Percentiles rank a stretch among this genome's conserved stretches.
Conservation (phyloP, 768 basidiomycete genomes). For the Dictyophora rubrovolvata region DNA sequence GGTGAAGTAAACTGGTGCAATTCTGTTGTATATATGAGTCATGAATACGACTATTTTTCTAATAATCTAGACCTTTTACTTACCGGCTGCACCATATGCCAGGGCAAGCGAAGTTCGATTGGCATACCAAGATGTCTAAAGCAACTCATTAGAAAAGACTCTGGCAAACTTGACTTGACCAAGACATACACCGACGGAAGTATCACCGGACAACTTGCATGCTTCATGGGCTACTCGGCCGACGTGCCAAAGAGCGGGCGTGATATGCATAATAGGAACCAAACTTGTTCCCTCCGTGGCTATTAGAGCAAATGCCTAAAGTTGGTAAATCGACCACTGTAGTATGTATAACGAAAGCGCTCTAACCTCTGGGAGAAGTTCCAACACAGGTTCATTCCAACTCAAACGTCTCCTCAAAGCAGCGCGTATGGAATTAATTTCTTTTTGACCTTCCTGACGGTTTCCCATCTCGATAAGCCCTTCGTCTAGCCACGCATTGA, state of each 20-base stretch:
- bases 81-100: constrained; percentile 65
- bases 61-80: constrained; percentile 5
- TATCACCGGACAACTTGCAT: constrained; percentile 47
- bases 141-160: neutral
- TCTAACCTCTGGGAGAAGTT: constrained; percentile 59
- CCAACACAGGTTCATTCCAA: constrained; percentile 59
- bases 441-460: constrained; percentile 6
- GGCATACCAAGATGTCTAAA: constrained; percentile 64
- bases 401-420: constrained; percentile 46
- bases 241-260: constrained; percentile 52
- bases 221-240: constrained; percentile 58
- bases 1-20: constrained; percentile 78
- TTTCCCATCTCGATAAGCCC: constrained; percentile 42
- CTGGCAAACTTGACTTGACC: neutral
- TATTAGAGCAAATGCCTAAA: constrained; percentile 64
- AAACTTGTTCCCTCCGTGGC: constrained; percentile 35
- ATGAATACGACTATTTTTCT: neutral
- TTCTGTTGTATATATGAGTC: constrained; percentile 30
- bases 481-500: constrained; percentile 66
- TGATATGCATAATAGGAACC: constrained; percentile 48
- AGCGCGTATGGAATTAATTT: constrained; percentile 30
- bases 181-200: constrained; percentile 44
- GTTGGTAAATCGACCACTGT: neutral
- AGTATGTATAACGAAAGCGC: neutral
- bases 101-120: constrained; percentile 54